phyloP scores from a whole-genome alignment of 345 rosid species.

The Atalantia buxifolia region DNA sequence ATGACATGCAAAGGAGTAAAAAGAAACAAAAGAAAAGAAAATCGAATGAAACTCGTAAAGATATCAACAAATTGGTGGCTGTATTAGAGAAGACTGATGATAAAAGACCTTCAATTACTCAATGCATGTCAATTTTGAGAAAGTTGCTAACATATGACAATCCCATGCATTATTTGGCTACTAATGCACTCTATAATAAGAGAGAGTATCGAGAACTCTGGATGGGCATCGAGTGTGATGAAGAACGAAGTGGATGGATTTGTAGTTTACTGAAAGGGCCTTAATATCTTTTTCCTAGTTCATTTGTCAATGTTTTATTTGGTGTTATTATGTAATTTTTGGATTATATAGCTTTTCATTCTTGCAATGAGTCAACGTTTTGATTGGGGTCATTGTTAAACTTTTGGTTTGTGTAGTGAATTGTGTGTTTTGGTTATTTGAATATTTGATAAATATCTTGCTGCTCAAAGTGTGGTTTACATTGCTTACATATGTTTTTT shows the following conservation, averaged over 20 bases:
- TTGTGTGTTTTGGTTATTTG: background rate
- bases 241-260: background rate
- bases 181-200: background rate
- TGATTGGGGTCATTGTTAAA: too few relatives aligned
- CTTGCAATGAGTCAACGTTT: too few relatives aligned
- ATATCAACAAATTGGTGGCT: background rate
- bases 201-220: background rate
- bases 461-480: too few relatives aligned
- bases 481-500: too few relatives aligned
- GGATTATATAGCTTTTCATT: too few relatives aligned
- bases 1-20: background rate
- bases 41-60: background rate
- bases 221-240: background rate
- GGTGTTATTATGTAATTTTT: background rate
- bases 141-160: background rate
- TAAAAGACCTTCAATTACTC: background rate
- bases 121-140: background rate
- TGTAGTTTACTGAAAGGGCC: background rate
- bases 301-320: background rate
- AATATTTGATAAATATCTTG: background rate
- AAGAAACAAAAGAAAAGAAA: background rate
- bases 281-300: background rate
- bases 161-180: background rate
- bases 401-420: too few relatives aligned
- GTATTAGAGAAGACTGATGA: background rate